These are phyloP conservation scores for Aspergillus homomorphus DNA, from an alignment of 495 filamentous ascomycete species.

Conservation along the genomic window DNA sequence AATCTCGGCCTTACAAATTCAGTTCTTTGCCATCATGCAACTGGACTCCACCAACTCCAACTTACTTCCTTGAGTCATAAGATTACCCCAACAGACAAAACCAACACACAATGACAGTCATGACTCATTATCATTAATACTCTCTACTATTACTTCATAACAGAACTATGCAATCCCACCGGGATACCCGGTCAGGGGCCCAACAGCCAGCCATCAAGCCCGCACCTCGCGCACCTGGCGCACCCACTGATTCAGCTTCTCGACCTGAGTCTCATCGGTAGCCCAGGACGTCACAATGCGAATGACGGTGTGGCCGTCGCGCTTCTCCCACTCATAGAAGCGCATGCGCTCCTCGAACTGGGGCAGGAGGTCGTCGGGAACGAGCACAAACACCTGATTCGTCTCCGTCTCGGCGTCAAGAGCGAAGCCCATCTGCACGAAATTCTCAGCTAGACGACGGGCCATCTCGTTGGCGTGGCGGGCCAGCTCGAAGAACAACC, in stretches of 20 bases:
- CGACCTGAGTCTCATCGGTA: slow-evolving; percentile 34
- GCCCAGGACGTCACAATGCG: slow-evolving; percentile 41
- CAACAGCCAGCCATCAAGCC: background rate
- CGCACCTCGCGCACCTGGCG: slow-evolving; percentile 7
- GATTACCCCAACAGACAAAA: background rate
- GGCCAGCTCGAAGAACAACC: slow-evolving; percentile 40
- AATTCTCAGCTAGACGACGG: slow-evolving; percentile 11
- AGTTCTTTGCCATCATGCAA: too few species aligned
- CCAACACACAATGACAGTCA: background rate
- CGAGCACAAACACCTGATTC: slow-evolving; percentile 36
- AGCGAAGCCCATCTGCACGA: slow-evolving; percentile 9
- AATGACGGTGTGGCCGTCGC: slow-evolving; percentile 27
- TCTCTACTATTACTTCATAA: background rate
- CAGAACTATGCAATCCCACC: too few species aligned
- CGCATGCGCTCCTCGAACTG: slow-evolving; percentile 30
- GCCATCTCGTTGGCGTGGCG: slow-evolving; percentile 43
- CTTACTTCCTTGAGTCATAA: background rate
- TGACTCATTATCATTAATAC: background rate
- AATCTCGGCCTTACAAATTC: background rate
- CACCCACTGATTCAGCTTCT: slow-evolving; percentile 35
- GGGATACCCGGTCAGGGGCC: too few species aligned
- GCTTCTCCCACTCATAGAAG: slow-evolving; percentile 36
- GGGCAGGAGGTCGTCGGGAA: slow-evolving; percentile 22
- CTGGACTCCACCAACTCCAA: background rate
- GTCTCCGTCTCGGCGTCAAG: slow-evolving; percentile 26